These are phyloP conservation scores for Exidia glandulosa DNA, from an alignment of 768 basidiomycete genomes.

Conservation along the genomic window DNA sequence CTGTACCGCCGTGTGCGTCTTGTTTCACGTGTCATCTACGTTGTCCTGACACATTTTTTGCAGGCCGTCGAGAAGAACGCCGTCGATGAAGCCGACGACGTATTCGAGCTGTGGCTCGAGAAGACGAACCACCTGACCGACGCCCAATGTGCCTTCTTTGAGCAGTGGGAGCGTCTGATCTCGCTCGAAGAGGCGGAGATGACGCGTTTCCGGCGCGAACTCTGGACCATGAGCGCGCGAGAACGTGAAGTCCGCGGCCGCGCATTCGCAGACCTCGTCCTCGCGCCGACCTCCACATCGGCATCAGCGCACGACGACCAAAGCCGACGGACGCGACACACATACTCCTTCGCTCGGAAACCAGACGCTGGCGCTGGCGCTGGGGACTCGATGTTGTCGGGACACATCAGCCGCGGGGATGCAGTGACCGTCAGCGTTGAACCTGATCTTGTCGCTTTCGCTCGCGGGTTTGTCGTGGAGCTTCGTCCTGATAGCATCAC, in stretches of 20 bases:
- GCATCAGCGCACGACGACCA: conserved; percentile 5
- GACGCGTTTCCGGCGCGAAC: conserved; percentile 72
- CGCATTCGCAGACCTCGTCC: conserved; percentile 73
- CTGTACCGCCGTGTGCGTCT: conserved; percentile 71
- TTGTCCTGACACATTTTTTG: conserved; percentile 4
- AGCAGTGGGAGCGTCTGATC: conserved; percentile 80
- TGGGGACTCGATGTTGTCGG: conserved; percentile 48
- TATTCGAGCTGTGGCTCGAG: conserved; percentile 40
- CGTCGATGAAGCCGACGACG: conserved; percentile 39
- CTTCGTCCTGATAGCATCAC: conserved; percentile 53
- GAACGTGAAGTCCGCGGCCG: conserved; percentile 75
- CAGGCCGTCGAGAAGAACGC: conserved; percentile 62
- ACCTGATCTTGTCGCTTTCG: conserved; percentile 73
- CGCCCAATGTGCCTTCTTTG: conserved; percentile 66
- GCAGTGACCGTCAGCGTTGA: conserved; percentile 81
- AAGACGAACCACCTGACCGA: conserved; percentile 75
- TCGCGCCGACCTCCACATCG: conserved; percentile 35
- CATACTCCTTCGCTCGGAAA: conserved; percentile 52
- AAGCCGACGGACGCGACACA: conserved; percentile 33
- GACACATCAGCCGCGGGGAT: conserved; percentile 70
- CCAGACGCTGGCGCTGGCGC: conserved; percentile 13
- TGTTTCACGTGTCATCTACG: not conserved
- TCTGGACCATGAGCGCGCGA: conserved; percentile 82
- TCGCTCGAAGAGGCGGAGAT: conserved; percentile 82
- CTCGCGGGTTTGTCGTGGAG: conserved; percentile 71